phyloP scores from a whole-genome alignment of 78 protist genomes.

The Neovahlkampfia damariscottae region DNA sequence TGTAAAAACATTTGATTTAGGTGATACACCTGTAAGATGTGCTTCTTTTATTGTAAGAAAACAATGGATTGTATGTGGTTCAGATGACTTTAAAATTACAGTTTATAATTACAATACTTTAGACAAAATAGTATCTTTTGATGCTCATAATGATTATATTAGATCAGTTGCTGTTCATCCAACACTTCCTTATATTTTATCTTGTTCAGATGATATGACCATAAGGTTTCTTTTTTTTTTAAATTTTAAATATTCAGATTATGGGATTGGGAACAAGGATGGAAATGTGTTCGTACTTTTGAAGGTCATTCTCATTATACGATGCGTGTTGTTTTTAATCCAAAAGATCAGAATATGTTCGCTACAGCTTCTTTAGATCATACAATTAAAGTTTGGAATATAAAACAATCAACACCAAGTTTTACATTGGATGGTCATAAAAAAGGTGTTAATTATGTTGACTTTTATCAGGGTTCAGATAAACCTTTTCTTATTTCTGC shows the following conservation, averaged over 20 bases:
- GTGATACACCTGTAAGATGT: slow-evolving; percentile 52
- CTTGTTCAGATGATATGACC: slow-evolving; percentile 92
- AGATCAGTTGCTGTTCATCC: slow-evolving; percentile 94
- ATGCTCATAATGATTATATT: slow-evolving; percentile 95
- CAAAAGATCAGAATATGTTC: slow-evolving; percentile 93
- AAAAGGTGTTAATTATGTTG: slow-evolving; percentile 93
- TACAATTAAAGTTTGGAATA: slow-evolving; percentile 88
- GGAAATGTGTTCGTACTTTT: slow-evolving; percentile 59
- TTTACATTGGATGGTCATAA: slow-evolving; percentile 97
- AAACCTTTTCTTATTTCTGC: slow-evolving; percentile 94
- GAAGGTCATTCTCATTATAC: slow-evolving; percentile 97
- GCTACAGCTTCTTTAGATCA: slow-evolving; percentile 96
- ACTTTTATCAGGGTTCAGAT: slow-evolving; percentile 83
- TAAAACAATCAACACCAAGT: slow-evolving; percentile 61
- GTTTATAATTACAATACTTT: slow-evolving; percentile 93
- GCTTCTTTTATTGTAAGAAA: slow-evolving; percentile 87
- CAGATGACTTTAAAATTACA: slow-evolving; percentile 82
- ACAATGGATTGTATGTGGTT: slow-evolving; percentile 82
- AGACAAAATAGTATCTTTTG: slow-evolving; percentile 81
- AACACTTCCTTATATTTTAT: slow-evolving; percentile 70
- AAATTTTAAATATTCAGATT: slow-evolving; percentile 60
- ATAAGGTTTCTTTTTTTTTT: no score
- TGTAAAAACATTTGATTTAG: slow-evolving; percentile 82
- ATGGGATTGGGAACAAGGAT: slow-evolving; percentile 96
- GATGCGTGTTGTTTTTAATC: slow-evolving; percentile 90